These are phyloP conservation scores for Plantago coronopus DNA, from an alignment of 305 asterid genomes.

Conservation along the genomic window DNA sequence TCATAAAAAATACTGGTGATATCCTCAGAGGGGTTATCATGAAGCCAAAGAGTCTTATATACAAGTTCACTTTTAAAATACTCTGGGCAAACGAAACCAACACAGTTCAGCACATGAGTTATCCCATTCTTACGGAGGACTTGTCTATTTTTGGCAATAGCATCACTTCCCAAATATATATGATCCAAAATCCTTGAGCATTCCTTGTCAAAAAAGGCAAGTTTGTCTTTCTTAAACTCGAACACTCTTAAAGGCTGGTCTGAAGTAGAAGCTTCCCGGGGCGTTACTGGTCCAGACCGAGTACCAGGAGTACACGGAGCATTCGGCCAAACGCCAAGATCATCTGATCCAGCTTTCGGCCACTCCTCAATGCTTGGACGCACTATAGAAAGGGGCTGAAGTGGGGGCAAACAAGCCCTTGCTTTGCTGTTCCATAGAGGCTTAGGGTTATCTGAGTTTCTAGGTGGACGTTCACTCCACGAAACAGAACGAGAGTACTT, in stretches of 20 bases:
- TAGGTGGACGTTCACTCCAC: constrained; percentile 64
- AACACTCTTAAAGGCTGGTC: constrained; percentile 48
- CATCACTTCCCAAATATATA: constrained; percentile 78
- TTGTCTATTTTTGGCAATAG: constrained; percentile 72
- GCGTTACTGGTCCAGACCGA: constrained; percentile 44
- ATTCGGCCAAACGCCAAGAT: constrained; percentile 78
- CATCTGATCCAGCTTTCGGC: constrained; percentile 94
- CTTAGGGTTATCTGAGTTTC: constrained; percentile 47
- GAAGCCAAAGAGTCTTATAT: constrained; percentile 93
- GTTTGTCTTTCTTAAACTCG: constrained; percentile 62
- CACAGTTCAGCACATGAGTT: constrained; percentile 95
- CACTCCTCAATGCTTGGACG: constrained; percentile 71
- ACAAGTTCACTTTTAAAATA: constrained; percentile 76
- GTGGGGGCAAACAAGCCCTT: constrained; percentile 88
- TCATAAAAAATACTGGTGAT: constrained; percentile 83
- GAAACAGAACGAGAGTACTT: constrained; percentile 72
- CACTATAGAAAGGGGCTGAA: constrained; percentile 76
- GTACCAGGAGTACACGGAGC: constrained; percentile 71
- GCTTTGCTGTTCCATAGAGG: constrained; percentile 90
- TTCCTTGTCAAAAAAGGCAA: constrained; percentile 80
- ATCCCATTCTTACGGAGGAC: constrained; percentile 60
- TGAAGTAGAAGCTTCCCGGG: constrained; percentile 39
- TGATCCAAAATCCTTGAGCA: constrained; percentile 82
- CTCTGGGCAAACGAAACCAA: constrained; percentile 76
- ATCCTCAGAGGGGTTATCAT: constrained; percentile 89